Evolutionary conservation across 345 rosid species (phyloP).

Genomic region (Hypericum perforatum): DNA sequence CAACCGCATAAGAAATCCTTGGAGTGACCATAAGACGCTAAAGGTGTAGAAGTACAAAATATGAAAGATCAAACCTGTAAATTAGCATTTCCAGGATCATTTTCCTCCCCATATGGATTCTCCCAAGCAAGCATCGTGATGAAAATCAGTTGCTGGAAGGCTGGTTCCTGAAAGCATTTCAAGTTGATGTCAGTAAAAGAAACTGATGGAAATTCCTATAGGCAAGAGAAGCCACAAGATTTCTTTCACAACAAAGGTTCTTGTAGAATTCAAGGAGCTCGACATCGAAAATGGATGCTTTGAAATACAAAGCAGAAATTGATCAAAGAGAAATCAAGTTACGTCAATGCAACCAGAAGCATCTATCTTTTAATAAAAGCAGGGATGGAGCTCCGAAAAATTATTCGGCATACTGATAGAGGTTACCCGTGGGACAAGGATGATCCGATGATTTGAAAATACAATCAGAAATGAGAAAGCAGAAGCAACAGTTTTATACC

Average conservation of each 20-base stretch:
- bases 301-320: too few species aligned
- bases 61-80: constrained; percentile 43
- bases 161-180: constrained; percentile 55
- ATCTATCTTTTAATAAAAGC: too few species aligned
- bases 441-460: not conserved
- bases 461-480: constrained; percentile 2
- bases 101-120: constrained; percentile 51
- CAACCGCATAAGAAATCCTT: too few species aligned
- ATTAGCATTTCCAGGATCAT: constrained; percentile 33
- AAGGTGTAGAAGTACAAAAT: constrained; percentile 4
- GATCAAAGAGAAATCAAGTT: too few species aligned
- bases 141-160: constrained; percentile 80
- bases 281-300: too few species aligned
- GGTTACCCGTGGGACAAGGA: not conserved
- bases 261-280: too few species aligned
- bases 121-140: constrained; percentile 97
- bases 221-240: too few species aligned
- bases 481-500: not conserved
- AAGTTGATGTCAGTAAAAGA: not conserved
- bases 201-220: not conserved
- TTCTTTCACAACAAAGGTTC: too few species aligned
- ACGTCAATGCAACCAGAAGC: too few species aligned
- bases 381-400: too few species aligned
- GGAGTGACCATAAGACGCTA: not conserved
- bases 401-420: too few species aligned